Percentiles rank a stretch among this genome's conserved stretches.
Evolutionary conservation across 495 filamentous ascomycete species (phyloP).

Genomic region (Penicillium bialowiezense): DNA sequence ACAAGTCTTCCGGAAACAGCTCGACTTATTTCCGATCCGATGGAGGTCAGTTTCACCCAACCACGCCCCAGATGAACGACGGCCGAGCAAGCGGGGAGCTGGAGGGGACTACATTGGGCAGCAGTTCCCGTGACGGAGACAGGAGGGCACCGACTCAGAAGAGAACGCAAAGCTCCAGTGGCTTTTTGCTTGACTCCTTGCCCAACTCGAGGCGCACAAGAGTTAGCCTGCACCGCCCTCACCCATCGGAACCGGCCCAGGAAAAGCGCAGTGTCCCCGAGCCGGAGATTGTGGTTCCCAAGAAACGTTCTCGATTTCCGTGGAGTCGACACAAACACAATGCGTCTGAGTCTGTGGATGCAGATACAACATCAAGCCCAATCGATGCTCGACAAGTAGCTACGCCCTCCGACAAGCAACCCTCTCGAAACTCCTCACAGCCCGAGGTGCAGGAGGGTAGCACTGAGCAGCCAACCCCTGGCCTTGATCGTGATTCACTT

Average conservation of each 20-base stretch:
- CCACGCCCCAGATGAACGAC: conserved; percentile 27
- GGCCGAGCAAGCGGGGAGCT: conserved; percentile 35
- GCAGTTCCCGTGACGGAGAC: conserved; percentile 39
- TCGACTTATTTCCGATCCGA: conserved; percentile 14
- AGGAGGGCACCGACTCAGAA: conserved; percentile 25
- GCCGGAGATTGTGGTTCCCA: conserved; percentile 29
- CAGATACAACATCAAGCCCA: conserved; percentile 6
- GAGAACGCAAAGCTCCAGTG: conserved; percentile 38
- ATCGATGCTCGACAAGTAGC: conserved; percentile 5
- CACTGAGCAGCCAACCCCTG: conserved; percentile 20
- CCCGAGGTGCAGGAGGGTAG: conserved; percentile 6
- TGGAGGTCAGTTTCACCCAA: conserved; percentile 16
- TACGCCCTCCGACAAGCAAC: conserved; percentile 6
- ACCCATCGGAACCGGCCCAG: conserved; percentile 23
- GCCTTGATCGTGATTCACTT: conserved; percentile 68
- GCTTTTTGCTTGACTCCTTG: conserved; percentile 46
- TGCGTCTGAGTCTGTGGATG: conserved; percentile 17
- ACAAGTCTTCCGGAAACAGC: background rate
- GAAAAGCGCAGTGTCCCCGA: conserved; percentile 35
- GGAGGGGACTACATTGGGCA: conserved; percentile 41
- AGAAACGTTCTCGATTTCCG: conserved; percentile 40
- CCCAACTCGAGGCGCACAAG: conserved; percentile 30
- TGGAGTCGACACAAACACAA: conserved; percentile 36
- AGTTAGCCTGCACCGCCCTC: conserved; percentile 23
- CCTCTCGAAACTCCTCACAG: conserved; percentile 12